These are phyloP conservation scores for Candida ipomoeae DNA, from an alignment of 805 yeast genomes.

Conservation along the genomic window DNA sequence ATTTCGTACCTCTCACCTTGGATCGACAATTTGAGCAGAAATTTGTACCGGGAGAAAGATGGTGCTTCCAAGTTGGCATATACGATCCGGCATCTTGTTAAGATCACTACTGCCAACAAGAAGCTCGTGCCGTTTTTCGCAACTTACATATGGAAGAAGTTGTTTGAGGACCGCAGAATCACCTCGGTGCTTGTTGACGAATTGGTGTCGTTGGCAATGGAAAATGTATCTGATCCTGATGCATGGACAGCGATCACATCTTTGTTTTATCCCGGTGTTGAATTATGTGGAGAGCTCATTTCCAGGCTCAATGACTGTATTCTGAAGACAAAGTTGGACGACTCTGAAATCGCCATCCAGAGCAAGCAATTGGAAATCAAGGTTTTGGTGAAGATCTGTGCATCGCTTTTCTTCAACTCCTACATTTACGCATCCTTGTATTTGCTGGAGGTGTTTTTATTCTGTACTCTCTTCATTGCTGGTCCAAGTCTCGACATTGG, in stretches of 20 bases:
- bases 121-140: slow-evolving; percentile 40
- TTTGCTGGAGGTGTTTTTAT: slow-evolving; percentile 66
- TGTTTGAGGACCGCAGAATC: slow-evolving; percentile 59
- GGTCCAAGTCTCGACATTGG: slow-evolving; percentile 54
- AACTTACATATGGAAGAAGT: slow-evolving; percentile 54
- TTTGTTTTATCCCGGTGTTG: slow-evolving; percentile 70
- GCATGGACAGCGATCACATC: slow-evolving; percentile 63
- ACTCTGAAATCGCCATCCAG: slow-evolving; percentile 36
- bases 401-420: slow-evolving; percentile 69
- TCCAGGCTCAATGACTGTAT: slow-evolving; percentile 53
- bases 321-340: slow-evolving; percentile 43
- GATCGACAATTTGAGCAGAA: slow-evolving; percentile 60
- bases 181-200: slow-evolving; percentile 64
- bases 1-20: slow-evolving; percentile 64
- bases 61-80: slow-evolving; percentile 62
- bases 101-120: slow-evolving; percentile 48
- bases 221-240: slow-evolving; percentile 69
- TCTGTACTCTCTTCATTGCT: slow-evolving; percentile 60
- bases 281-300: slow-evolving; percentile 63
- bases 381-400: slow-evolving; percentile 59
- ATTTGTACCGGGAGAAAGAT: slow-evolving; percentile 54
- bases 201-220: slow-evolving; percentile 67
- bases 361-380: slow-evolving; percentile 66
- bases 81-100: slow-evolving; percentile 58
- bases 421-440: slow-evolving; percentile 56